Conservation (phyloP, 192 early-diverging fungal genomes). For the Spizellomyces sp. region DNA sequence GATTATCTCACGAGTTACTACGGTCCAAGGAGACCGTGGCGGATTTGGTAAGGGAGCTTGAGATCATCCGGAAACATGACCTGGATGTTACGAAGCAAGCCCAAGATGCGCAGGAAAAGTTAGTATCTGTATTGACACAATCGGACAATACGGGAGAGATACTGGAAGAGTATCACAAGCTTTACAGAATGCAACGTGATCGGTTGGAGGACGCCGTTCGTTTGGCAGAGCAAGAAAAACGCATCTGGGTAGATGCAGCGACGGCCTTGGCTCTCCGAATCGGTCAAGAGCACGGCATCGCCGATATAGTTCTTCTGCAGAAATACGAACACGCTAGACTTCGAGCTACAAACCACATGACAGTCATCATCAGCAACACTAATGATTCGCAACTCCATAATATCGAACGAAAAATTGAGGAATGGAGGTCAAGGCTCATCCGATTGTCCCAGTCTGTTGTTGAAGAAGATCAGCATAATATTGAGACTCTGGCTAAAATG, state of each 20-base stretch:
- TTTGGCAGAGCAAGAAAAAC: constrained; percentile 54
- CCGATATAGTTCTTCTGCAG: constrained; percentile 52
- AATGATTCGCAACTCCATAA: constrained; percentile 50
- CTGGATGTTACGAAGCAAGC: constrained; percentile 54
- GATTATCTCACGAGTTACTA: constrained; percentile 55
- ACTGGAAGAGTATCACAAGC: constrained; percentile 60
- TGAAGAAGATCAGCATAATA: constrained; percentile 57
- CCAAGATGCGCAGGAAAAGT: constrained; percentile 55
- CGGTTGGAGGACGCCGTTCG: constrained; percentile 55
- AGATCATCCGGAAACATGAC: constrained; percentile 57
- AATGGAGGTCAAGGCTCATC: constrained; percentile 51
- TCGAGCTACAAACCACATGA: constrained; percentile 52
- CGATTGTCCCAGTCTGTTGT: constrained; percentile 54
- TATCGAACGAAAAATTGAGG: constrained; percentile 55
- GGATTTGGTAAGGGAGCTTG: constrained; percentile 50
- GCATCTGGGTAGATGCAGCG: constrained; percentile 63
- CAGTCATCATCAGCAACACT: constrained; percentile 50
- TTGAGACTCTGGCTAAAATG: constrained; percentile 53
- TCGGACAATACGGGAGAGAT: constrained; percentile 60
- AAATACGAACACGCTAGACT: constrained; percentile 54
- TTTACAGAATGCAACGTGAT: constrained; percentile 61
- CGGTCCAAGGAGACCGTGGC: constrained; percentile 48
- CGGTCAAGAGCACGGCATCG: constrained; percentile 56
- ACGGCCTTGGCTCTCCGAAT: constrained; percentile 55
- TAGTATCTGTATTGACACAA: constrained; percentile 52